These are phyloP conservation scores for Harrya chromipes DNA, from an alignment of 768 basidiomycete species.

Conservation along the genomic window DNA sequence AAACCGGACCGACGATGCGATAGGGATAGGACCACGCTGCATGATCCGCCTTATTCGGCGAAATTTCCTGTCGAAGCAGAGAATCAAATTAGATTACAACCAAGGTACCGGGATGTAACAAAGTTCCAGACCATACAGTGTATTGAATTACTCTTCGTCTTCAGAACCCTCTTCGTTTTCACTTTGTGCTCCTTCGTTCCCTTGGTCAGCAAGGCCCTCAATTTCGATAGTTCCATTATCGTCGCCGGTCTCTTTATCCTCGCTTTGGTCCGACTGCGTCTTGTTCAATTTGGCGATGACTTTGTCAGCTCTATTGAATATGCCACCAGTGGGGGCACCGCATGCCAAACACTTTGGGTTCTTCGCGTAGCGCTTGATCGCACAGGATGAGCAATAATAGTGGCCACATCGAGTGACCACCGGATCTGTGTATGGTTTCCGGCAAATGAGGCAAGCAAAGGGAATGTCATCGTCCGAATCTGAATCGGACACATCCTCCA, in stretches of 20 bases:
- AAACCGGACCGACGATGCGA: constrained; percentile 6
- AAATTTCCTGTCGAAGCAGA: constrained; percentile 19
- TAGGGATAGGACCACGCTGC: background rate
- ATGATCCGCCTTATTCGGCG: constrained; percentile 17
- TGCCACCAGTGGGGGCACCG: constrained; percentile 88
- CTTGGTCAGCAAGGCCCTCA: constrained; percentile 49
- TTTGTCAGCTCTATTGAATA: constrained; percentile 95
- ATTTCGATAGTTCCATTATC: constrained; percentile 49
- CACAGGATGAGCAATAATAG: constrained; percentile 94
- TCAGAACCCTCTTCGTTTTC: constrained; percentile 29
- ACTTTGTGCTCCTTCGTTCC: constrained; percentile 25
- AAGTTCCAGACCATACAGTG: constrained; percentile 31
- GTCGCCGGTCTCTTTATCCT: constrained; percentile 42
- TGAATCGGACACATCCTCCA: constrained; percentile 54
- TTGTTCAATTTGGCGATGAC: constrained; percentile 84
- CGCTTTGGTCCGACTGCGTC: constrained; percentile 54
- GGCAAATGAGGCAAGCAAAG: constrained; percentile 97
- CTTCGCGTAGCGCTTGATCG: constrained; percentile 90
- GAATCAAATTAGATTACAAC: constrained; percentile 18
- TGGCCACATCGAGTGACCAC: constrained; percentile 96
- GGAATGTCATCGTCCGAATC: constrained; percentile 88
- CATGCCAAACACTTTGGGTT: constrained; percentile 97
- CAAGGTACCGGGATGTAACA: constrained; percentile 30
- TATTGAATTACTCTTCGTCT: constrained; percentile 26
- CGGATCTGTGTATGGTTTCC: constrained; percentile 92